phyloP scores from a whole-genome alignment of 2,329 filamentous ascomycete genomes.

The Neofusicoccum cordaticola region DNA sequence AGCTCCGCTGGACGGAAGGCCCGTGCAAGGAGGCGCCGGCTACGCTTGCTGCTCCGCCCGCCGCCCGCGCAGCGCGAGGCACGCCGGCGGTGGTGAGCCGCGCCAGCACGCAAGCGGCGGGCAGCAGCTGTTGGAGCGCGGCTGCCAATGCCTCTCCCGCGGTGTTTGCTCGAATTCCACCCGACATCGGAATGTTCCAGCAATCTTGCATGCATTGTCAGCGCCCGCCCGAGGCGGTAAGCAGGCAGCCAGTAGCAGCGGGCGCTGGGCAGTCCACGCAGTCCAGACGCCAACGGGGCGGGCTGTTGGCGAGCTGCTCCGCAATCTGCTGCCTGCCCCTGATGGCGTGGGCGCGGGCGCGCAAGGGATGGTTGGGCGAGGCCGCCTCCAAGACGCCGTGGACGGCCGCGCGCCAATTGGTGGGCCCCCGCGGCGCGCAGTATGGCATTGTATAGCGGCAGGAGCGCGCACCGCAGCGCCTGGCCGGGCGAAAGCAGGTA shows the following conservation, averaged over 20 bases:
- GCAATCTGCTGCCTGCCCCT: constrained; percentile 7
- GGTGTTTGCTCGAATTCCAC: constrained; percentile 6
- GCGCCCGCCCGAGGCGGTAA: constrained; percentile 10
- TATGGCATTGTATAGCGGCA: not conserved
- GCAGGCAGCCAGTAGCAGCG: constrained; percentile 6
- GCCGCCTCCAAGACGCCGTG: not conserved
- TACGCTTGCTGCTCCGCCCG: constrained; percentile 6
- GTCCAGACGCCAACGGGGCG: not conserved
- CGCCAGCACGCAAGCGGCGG: not conserved
- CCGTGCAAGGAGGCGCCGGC: constrained; percentile 8
- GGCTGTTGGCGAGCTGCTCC: not conserved
- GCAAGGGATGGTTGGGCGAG: constrained; percentile 8
- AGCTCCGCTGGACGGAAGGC: constrained; percentile 2
- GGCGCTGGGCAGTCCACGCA: not conserved
- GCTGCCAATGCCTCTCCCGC: not conserved
- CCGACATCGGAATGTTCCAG: constrained; percentile 5
- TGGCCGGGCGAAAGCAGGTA: not conserved
- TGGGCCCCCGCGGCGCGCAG: not conserved
- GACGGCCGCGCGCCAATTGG: too few species aligned
- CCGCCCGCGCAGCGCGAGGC: not conserved
- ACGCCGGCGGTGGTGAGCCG: not conserved
- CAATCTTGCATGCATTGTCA: not conserved
- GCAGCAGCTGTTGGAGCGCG: not conserved
- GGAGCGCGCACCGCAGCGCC: not conserved
- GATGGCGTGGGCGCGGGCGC: not conserved